phyloP scores from a whole-genome alignment of 2,329 filamentous ascomycete species.

The Alternaria sp. region DNA sequence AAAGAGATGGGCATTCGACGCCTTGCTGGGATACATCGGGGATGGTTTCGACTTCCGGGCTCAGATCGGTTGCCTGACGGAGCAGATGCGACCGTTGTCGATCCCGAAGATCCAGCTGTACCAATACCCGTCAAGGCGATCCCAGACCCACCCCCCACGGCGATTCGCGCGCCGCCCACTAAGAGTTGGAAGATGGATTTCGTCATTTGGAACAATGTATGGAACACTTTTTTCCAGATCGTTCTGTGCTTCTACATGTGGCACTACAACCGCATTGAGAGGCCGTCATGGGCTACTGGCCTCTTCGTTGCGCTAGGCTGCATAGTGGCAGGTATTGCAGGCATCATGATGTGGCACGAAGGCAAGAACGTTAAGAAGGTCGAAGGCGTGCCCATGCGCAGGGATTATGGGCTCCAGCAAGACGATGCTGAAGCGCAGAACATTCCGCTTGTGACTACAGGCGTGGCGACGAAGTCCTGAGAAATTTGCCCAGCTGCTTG shows the following conservation, averaged over 20 bases:
- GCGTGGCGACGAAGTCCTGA: conserved; percentile 34
- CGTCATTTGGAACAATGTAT: conserved; percentile 79
- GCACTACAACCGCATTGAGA: conserved; percentile 74
- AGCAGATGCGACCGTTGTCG: conserved; percentile 32
- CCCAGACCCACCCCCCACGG: conserved; percentile 75
- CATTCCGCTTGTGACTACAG: conserved; percentile 30
- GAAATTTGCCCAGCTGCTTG: conserved; percentile 26
- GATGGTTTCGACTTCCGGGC: conserved; percentile 78
- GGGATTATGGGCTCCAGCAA: conserved; percentile 28
- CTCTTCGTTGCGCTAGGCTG: conserved; percentile 80
- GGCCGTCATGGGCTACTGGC: conserved; percentile 83
- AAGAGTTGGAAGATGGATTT: conserved; percentile 79
- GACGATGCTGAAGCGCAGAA: conserved; percentile 36
- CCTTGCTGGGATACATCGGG: conserved; percentile 76
- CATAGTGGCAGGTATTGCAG: conserved; percentile 72
- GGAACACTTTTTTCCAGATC: conserved; percentile 81
- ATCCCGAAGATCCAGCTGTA: conserved; percentile 59
- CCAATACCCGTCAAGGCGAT: conserved; percentile 72
- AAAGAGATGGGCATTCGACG: conserved; percentile 65
- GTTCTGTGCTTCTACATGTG: conserved; percentile 84
- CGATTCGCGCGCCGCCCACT: conserved; percentile 72
- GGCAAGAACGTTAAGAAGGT: conserved; percentile 61
- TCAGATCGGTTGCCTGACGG: conserved; percentile 64
- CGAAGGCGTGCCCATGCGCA: conserved; percentile 47
- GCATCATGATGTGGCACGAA: conserved; percentile 75